Evolutionary conservation across 495 filamentous ascomycete species (phyloP).

Genomic region (Penicillium psychrofluorescens): DNA sequence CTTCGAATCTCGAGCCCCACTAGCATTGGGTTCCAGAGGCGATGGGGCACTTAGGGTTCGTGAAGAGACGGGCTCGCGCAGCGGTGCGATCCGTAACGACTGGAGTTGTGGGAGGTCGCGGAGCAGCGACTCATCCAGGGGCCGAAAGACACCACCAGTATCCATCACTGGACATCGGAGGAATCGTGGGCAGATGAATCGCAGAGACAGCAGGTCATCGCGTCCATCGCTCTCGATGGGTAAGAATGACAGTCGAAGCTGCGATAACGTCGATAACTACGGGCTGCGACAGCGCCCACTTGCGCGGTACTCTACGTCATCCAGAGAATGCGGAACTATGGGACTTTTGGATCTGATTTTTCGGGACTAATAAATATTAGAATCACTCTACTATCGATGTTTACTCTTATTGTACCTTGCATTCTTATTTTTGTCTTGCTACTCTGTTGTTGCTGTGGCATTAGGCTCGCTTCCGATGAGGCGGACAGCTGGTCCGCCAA

Average conservation of each 20-base stretch:
- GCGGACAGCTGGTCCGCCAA: no score
- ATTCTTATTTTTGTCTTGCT: no score
- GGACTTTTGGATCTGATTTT: no score
- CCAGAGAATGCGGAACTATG: no score
- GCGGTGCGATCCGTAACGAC: constrained; percentile 42
- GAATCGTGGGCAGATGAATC: no score
- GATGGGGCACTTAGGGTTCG: constrained; percentile 35
- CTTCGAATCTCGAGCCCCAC: constrained; percentile 23
- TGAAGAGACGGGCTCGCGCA: constrained; percentile 40
- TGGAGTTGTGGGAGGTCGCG: constrained; percentile 37
- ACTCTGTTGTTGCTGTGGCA: no score
- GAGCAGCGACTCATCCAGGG: constrained; percentile 33
- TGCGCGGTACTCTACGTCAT: neutral
- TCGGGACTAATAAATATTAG: no score
- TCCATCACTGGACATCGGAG: constrained; percentile 21
- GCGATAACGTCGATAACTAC: neutral
- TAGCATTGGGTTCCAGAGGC: constrained; percentile 42
- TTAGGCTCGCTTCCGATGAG: no score
- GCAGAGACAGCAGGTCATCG: no score
- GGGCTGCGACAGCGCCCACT: neutral
- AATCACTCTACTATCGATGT: no score
- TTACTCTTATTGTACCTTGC: no score
- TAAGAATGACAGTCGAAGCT: neutral
- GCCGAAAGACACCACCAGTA: constrained; percentile 20
- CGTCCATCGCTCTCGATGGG: no score